These are phyloP conservation scores for Aquilaria agallochum DNA, from an alignment of 441 rosid species.

Conservation along the genomic window DNA sequence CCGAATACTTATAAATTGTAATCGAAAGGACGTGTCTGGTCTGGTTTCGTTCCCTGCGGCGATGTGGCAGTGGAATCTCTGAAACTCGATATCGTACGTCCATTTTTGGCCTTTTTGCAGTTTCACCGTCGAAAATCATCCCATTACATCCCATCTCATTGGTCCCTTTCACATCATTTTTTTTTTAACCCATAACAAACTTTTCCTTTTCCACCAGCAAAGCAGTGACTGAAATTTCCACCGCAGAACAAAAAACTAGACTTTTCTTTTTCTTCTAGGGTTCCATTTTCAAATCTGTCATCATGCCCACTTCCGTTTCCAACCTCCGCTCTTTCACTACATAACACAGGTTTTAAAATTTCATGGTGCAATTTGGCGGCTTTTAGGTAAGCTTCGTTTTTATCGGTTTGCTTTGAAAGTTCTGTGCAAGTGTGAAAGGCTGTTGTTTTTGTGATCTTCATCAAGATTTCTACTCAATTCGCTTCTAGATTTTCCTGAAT, in stretches of 20 bases:
- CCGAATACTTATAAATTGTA: slow-evolving; percentile 27
- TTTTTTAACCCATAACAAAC: no score
- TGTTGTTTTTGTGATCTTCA: no score
- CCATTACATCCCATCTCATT: no score
- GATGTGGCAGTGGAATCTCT: slow-evolving; percentile 16
- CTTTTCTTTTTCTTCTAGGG: slow-evolving; percentile 14
- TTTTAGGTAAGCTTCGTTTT: slow-evolving; percentile 8
- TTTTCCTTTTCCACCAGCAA: not conserved
- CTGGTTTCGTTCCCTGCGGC: no score
- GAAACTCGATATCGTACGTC: slow-evolving; percentile 6
- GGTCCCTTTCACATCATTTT: no score
- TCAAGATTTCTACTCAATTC: no score
- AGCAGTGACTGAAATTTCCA: not conserved
- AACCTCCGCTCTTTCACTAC: not conserved
- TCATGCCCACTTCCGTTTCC: not conserved
- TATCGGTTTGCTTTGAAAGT: not conserved
- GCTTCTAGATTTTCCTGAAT: no score
- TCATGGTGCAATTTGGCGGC: slow-evolving; percentile 4
- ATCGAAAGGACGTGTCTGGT: not conserved
- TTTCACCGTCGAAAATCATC: not conserved
- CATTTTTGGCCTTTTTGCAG: slow-evolving; percentile 3
- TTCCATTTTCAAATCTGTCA: slow-evolving; percentile 7
- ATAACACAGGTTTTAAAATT: slow-evolving; percentile 4
- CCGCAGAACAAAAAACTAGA: not conserved
- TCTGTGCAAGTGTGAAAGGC: not conserved